Base-by-base conservation (phyloP, 371 early-diverging fungal species). In the Rhizopus microsporus region DNA sequence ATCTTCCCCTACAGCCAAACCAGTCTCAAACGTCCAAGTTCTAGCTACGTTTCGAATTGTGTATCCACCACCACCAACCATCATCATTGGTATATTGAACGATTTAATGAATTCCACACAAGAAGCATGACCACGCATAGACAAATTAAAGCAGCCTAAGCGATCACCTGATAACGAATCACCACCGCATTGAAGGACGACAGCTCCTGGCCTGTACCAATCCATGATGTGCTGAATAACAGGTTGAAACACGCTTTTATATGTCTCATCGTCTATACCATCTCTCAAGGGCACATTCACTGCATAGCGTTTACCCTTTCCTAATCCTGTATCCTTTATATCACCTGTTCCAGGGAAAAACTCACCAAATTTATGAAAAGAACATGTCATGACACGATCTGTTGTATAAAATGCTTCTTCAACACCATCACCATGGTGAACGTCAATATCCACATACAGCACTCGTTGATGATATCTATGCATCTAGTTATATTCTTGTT, bases 361-460 rank as follows among this genome's bases (percentile, higher is more conserved):
- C 54, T 97, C 94, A 43, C 99, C 99, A 77, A 92, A 98, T 75
- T 98, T 98, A 75, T 99, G 99, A 73, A 99, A 99, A 33, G 94
- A 93, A 13, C 93, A 91, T 0, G 99, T 97, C 97, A 99, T 96
- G 40, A 99, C 99, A 50, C 99, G 87, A 69, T 99, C 99, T 6
- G 99, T 96, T 9, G 93, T 92, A 71, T 98, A 99, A 77, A 99
- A 99, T 2, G 99, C 99, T 75, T 99, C 99, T 72, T 97, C 94
- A 31, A 99, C 99, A 39, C 99, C 99, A 70, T 99, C 99, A 8
- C 99, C 99, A 72, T 99, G 99, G 74, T 99, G 99, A 31, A 99
- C 92, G 68, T 99, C 99, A 67, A 99, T 99, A 74, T 99, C 99
- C 63, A 99, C 89, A 78, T 99, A 99, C 33, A 99, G 77, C 9